These are phyloP conservation scores for Terfezia boudieri DNA, from an alignment of 495 filamentous ascomycete species.

Conservation along the genomic window DNA sequence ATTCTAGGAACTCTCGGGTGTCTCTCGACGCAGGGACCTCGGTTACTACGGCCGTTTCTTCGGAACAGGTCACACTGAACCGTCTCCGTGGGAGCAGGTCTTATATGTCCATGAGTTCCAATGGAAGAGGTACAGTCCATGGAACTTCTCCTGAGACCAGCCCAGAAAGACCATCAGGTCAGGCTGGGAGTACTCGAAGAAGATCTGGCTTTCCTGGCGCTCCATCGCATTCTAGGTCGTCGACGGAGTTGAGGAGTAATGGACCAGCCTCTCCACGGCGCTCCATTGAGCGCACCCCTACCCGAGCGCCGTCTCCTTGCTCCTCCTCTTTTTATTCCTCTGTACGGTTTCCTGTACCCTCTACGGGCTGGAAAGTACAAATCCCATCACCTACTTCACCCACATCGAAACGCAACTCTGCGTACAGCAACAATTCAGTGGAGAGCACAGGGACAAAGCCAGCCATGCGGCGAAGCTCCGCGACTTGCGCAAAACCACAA, in stretches of 20 bases:
- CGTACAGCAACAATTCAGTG: not conserved
- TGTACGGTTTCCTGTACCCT: no score
- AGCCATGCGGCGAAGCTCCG: not conserved
- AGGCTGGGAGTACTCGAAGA: conserved; percentile 8
- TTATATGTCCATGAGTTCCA: conserved; percentile 12
- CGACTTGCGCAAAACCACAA: no score
- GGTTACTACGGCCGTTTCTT: conserved; percentile 12
- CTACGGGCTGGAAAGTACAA: not conserved
- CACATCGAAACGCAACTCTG: not conserved
- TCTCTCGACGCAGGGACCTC: conserved; percentile 16
- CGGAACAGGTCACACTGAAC: conserved; percentile 13
- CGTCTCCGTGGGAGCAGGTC: conserved; percentile 10
- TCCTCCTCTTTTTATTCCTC: not conserved
- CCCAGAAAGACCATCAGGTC: conserved; percentile 10
- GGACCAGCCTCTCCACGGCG: not conserved
- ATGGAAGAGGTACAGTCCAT: conserved; percentile 4
- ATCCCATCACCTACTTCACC: not conserved
- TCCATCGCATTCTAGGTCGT: conserved; percentile 15
- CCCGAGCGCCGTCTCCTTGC: not conserved
- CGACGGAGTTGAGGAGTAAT: conserved; percentile 7
- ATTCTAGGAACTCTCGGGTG: conserved; percentile 10
- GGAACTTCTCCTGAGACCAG: conserved; percentile 17
- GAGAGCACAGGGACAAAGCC: not conserved
- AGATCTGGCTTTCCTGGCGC: conserved; percentile 3
- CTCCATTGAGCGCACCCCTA: not conserved